Base-by-base conservation (phyloP, 1,139 yeast genomes). In the Spencermartinsiella ligniputridi region DNA sequence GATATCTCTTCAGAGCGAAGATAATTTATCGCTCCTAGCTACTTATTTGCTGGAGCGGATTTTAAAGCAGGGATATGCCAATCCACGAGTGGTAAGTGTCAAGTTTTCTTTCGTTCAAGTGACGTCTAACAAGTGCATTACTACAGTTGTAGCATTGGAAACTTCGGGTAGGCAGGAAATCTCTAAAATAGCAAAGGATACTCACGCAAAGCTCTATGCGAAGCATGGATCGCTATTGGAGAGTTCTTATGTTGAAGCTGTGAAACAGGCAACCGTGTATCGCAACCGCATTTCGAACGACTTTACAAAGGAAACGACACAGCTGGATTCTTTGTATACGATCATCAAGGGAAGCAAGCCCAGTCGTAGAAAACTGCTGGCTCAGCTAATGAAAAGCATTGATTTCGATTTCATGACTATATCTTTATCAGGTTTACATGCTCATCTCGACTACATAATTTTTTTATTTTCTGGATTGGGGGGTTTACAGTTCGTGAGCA, bases 141-240 rank as follows among this genome's bases (percentile, higher is more conserved):
- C 90, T 0, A 81, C 88, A 0, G 70, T 85, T 1, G 74, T 87
- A 45, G 92, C 92, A 0, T 66, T 88, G 35, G 80, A 81, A 49
- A 72, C 86, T 0, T 78, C 88, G 1, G 62, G 69, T 0, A 64
- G 68, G 21, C 58, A 58, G 2, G 61, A 63, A n/a, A 68, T 83
- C 21, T 67, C 73, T 30, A 61, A 61, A 1, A 63, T 74, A 8
- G 86, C 90, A 0, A 50, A 67, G 2, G 72, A 70, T 1, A 66
- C 84, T 46, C 84, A 84, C 53, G 59, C 58, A 21, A 76, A 73
- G 3, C 58, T 87, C 8, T 78, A 75, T 53, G 81, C 76, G 17
- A 83, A 79, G 51, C 80, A 84, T 56, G 90, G 84, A 57, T 77
- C 88, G 1, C 68, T 88, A 56, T 74, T 84, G 21, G 89, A 83